Base-by-base conservation (phyloP, 73 alveolate genomes). In the Effrenium voratum region DNA sequence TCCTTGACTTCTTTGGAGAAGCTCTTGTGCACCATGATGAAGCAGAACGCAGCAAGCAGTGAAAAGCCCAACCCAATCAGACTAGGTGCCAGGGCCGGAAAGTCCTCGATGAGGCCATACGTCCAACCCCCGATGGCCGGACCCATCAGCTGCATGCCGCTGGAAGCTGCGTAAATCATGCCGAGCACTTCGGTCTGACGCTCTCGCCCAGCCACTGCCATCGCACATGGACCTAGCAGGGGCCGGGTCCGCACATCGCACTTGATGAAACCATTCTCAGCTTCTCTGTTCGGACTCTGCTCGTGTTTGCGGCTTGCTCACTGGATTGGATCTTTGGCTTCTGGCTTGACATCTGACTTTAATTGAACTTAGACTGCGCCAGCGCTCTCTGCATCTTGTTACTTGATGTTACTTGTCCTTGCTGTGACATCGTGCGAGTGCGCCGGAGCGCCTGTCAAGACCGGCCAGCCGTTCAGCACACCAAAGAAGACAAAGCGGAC, bases 71-170 rank as follows among this genome's bases (percentile, higher is more conserved):
- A 87, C 63, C 95, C 95, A 44, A 66, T 46, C 44, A 87, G 68
- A 68, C 79, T 60, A 2, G 95, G 95, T 70, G 44, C 22, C 49
- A 87, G 44, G 16, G 95, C 95, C 44, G 95, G 95, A 40, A 87
- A 87, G 4, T 87, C 95, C 41, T 87, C 84, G 16, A 87, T 36
- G 24, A 63, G 36, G 49, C 84, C 95, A 63, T 90, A 90, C 43
- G 97, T 90, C 97, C 97, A 90, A 5, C 97, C 97, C 15, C 87
- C 86, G 28, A 90, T 55, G 24, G 97, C 97, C 5, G 97, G 97
- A 16, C 87, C 97, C 30, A 90, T 38, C 70, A 90, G 87, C 82
- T 90, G 97, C 96, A 68, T 68, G 13, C 83, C 87, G 36, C 68
- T 5, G 19, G 40, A 86, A 0, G 97, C 97, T 22, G 97, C 97